Evolutionary conservation across 2,329 filamentous ascomycete species (phyloP).

Genomic region (Stachybotrys echinatus): DNA sequence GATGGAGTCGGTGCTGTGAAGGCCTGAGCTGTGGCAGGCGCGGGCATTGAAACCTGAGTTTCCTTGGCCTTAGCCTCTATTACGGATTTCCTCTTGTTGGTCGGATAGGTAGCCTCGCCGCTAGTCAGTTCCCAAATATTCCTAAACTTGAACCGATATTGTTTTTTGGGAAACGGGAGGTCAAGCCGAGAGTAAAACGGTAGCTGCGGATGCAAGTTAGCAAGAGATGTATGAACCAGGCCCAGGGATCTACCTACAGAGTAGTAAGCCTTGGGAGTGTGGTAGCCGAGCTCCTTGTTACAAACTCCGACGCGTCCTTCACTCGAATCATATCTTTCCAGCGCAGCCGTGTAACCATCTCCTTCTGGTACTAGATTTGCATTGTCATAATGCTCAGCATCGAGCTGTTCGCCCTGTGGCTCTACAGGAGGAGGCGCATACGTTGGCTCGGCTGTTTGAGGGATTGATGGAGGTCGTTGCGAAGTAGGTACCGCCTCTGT

Average conservation of each 20-base stretch:
- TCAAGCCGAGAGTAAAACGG: conserved; percentile 54
- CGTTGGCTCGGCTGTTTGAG: not conserved
- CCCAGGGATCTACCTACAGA: no score
- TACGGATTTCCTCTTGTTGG: conserved; percentile 1
- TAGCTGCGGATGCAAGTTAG: conserved; percentile 32
- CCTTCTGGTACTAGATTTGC: not conserved
- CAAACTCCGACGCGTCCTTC: not conserved
- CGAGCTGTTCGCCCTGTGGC: not conserved
- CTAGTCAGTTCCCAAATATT: not conserved
- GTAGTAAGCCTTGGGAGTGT: no score
- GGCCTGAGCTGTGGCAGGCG: not conserved
- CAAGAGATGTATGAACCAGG: no score
- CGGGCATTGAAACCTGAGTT: not conserved
- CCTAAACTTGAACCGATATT: not conserved
- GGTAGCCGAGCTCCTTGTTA: no score
- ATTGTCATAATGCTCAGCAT: not conserved
- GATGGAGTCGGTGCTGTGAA: not conserved
- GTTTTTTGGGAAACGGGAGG: conserved; percentile 39
- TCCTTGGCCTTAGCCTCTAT: not conserved
- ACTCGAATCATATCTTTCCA: no score
- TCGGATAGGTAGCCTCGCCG: not conserved
- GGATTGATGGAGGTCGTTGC: not conserved
- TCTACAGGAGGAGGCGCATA: not conserved
- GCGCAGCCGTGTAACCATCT: no score
- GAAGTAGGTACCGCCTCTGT: not conserved